Evolutionary conservation across 1,139 yeast genomes (phyloP).

Genomic region (Protomyces lactucae-debilis): DNA sequence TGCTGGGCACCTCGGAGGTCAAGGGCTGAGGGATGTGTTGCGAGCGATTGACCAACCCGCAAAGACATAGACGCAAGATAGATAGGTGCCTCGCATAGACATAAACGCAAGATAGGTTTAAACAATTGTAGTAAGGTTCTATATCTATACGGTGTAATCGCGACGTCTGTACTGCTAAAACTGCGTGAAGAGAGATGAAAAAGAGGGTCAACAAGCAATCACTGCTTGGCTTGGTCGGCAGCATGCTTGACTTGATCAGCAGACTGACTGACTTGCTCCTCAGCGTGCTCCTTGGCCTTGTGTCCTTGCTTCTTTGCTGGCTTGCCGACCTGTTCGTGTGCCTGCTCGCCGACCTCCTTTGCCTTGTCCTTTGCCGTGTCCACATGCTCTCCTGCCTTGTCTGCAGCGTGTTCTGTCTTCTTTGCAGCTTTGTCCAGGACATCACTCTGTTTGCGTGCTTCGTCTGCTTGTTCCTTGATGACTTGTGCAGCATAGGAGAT

Average conservation of each 20-base stretch:
- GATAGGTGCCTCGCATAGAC: too few species aligned
- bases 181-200: too few species aligned
- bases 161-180: too few species aligned
- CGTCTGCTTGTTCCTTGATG: conserved; percentile 11
- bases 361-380: conserved; percentile 5
- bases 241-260: not conserved
- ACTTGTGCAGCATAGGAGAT: conserved; percentile 4
- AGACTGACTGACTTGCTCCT: conserved; percentile 6
- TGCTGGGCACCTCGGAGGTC: not conserved
- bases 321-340: not conserved
- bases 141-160: too few species aligned
- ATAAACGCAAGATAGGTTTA: too few species aligned
- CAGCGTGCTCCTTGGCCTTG: not conserved
- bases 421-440: conserved; percentile 3
- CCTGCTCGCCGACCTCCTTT: not conserved
- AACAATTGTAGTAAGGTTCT: too few species aligned
- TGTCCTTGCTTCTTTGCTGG: not conserved
- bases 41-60: not conserved
- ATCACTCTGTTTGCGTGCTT: not conserved
- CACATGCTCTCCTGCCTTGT: conserved; percentile 3
- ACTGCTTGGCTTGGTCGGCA: not conserved
- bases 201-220: too few species aligned
- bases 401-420: not conserved
- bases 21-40: conserved; percentile 1
- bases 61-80: too few species aligned